Conservation (phyloP, 192 early-diverging fungal genomes). For the Coemansia pectinata region DNA sequence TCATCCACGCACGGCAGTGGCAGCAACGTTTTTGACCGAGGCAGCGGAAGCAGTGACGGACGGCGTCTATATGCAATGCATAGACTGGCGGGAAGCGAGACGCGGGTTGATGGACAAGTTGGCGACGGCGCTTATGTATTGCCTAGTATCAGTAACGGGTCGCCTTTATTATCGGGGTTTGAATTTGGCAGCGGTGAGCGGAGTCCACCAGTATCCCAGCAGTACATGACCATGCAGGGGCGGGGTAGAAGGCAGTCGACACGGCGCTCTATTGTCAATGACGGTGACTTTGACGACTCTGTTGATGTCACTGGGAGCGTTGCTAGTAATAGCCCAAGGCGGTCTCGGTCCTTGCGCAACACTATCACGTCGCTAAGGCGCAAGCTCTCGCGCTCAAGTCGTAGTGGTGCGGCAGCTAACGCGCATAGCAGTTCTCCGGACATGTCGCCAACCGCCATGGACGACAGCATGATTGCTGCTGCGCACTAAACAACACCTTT, state of each 20-base stretch:
- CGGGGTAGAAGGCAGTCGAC: background rate
- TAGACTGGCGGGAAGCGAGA: constrained; percentile 34
- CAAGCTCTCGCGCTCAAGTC: constrained; percentile 44
- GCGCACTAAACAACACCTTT: constrained; percentile 13
- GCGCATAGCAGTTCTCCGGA: constrained; percentile 20
- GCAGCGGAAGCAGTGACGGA: constrained; percentile 7
- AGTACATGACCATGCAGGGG: background rate
- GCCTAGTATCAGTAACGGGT: constrained; percentile 38
- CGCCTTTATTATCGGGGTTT: constrained; percentile 32
- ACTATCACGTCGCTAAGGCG: constrained; percentile 52
- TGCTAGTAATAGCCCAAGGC: constrained; percentile 31
- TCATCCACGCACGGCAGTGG: background rate
- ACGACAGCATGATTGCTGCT: constrained; percentile 21
- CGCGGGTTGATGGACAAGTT: constrained; percentile 16
- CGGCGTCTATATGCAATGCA: constrained; percentile 28
- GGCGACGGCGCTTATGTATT: constrained; percentile 22
- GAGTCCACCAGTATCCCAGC: constrained; percentile 15
- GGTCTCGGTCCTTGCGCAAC: constrained; percentile 49
- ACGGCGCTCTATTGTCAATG: background rate
- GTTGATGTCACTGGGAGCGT: background rate
- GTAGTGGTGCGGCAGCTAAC: constrained; percentile 16
- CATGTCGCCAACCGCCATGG: constrained; percentile 14
- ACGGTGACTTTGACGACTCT: constrained; percentile 14
- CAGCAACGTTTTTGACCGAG: constrained; percentile 5
- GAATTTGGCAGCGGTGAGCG: constrained; percentile 32